phyloP scores from a whole-genome alignment of 2,329 filamentous ascomycete species.

The Fusarium graminum region DNA sequence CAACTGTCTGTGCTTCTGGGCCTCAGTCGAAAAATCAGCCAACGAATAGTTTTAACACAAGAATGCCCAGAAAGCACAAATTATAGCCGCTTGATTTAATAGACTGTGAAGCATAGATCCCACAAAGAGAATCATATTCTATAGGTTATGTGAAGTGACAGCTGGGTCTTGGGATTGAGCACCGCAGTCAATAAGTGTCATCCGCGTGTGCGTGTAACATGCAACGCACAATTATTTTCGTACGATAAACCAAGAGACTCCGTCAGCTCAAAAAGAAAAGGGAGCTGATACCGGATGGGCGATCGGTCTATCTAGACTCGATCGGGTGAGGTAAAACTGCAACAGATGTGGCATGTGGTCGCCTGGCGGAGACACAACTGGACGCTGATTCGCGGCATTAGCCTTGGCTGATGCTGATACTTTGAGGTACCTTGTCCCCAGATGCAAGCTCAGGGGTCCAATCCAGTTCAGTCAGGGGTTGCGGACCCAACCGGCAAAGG shows the following conservation, averaged over 20 bases:
- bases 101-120: conserved; percentile 10
- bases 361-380: conserved; percentile 31
- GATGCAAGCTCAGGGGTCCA: conserved; percentile 33
- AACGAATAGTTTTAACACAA: background rate
- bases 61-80: background rate
- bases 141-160: conserved; percentile 35
- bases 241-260: background rate
- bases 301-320: conserved; percentile 40
- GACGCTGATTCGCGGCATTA: conserved; percentile 45
- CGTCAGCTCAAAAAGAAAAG: conserved; percentile 14
- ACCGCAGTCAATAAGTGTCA: background rate
- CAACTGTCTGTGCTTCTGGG: conserved; percentile 28
- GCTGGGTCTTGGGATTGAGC: conserved; percentile 21
- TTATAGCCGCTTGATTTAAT: background rate
- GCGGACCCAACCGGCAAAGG: conserved; percentile 28
- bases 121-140: conserved; percentile 34
- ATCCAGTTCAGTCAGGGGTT: conserved; percentile 43
- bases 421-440: conserved; percentile 43
- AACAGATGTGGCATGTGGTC: conserved; percentile 44
- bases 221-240: conserved; percentile 15
- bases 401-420: conserved; percentile 43
- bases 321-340: conserved; percentile 47
- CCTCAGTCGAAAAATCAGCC: background rate
- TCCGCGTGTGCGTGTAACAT: background rate
- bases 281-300: conserved; percentile 28